These are phyloP conservation scores for Alternaria arborescens DNA, from an alignment of 2,329 filamentous ascomycete genomes.

Conservation along the genomic window DNA sequence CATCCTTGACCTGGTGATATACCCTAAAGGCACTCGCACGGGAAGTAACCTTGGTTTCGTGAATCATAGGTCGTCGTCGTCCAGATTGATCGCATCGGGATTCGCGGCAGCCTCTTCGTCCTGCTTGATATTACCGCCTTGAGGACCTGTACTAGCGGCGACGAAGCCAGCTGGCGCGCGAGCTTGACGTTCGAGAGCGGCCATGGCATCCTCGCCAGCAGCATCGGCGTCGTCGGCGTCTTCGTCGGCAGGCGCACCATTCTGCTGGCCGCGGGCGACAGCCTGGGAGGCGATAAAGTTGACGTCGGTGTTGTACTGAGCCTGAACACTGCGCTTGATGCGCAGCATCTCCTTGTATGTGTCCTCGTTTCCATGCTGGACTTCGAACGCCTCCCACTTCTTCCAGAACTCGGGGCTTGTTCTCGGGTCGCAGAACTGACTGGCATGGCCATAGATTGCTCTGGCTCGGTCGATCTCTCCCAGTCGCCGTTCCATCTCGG, in stretches of 20 bases:
- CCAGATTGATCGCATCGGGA: slow-evolving; percentile 85
- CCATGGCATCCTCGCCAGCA: slow-evolving; percentile 79
- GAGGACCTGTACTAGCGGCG: slow-evolving; percentile 78
- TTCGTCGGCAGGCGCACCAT: slow-evolving; percentile 55
- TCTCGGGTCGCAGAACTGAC: slow-evolving; percentile 95
- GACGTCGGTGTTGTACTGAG: slow-evolving; percentile 98
- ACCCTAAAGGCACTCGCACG: neutral
- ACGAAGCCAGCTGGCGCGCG: slow-evolving; percentile 91
- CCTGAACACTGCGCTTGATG: slow-evolving; percentile 96
- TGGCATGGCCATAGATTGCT: slow-evolving; percentile 95
- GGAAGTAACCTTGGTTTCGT: slow-evolving; percentile 21
- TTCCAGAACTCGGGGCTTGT: slow-evolving; percentile 92
- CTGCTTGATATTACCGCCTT: slow-evolving; percentile 65
- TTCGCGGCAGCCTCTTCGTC: slow-evolving; percentile 65
- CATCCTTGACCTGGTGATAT: slow-evolving; percentile 5
- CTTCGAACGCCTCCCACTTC: slow-evolving; percentile 97
- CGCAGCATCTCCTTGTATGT: slow-evolving; percentile 99
- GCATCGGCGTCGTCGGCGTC: slow-evolving; percentile 52
- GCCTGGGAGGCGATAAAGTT: slow-evolving; percentile 98
- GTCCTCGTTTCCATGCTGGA: slow-evolving; percentile 97
- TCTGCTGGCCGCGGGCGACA: slow-evolving; percentile 78
- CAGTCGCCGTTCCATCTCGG: slow-evolving; percentile 90
- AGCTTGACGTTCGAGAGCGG: slow-evolving; percentile 85
- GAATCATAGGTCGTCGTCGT: slow-evolving; percentile 59
- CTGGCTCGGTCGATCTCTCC: slow-evolving; percentile 94